Evolutionary conservation across 148 eudicot species (phyloP).

Genomic region (Diospyros kaki): DNA sequence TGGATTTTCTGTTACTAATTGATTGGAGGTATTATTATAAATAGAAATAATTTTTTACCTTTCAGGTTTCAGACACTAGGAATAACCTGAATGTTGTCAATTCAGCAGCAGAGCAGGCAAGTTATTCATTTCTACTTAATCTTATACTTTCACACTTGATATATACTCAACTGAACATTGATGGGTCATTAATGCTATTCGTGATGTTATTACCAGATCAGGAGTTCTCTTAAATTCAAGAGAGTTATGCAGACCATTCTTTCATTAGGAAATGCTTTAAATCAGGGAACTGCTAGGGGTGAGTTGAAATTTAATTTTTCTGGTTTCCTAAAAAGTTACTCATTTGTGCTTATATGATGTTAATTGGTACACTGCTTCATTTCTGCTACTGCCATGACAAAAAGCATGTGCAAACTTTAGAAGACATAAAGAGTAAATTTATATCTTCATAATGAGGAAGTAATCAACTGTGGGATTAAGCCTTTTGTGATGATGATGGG

Average conservation of each 20-base stretch:
- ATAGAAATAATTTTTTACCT: neutral
- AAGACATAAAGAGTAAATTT: neutral
- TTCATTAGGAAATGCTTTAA: conserved; percentile 86
- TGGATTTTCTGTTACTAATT: neutral
- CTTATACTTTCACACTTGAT: neutral
- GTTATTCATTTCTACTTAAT: conserved; percentile 10
- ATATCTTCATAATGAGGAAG: neutral
- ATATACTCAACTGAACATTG: neutral
- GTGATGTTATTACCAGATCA: conserved; percentile 52
- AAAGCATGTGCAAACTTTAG: neutral
- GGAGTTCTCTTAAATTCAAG: conserved; percentile 68
- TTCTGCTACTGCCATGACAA: neutral
- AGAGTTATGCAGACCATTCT: conserved; percentile 88
- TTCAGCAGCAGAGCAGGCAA: conserved; percentile 82
- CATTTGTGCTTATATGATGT: neutral
- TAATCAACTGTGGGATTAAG: too few relatives aligned
- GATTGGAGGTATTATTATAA: neutral
- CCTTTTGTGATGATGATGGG: too few relatives aligned
- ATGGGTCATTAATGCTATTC: conserved; percentile 7
- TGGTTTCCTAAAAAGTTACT: conserved; percentile 1
- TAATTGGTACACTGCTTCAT: neutral
- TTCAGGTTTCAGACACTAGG: conserved; percentile 76
- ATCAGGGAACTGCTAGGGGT: conserved; percentile 98
- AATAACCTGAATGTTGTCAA: conserved; percentile 53
- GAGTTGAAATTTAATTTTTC: conserved; percentile 19